These are phyloP conservation scores for Populus davidiana DNA, from an alignment of 345 rosid genomes.

Conservation along the genomic window DNA sequence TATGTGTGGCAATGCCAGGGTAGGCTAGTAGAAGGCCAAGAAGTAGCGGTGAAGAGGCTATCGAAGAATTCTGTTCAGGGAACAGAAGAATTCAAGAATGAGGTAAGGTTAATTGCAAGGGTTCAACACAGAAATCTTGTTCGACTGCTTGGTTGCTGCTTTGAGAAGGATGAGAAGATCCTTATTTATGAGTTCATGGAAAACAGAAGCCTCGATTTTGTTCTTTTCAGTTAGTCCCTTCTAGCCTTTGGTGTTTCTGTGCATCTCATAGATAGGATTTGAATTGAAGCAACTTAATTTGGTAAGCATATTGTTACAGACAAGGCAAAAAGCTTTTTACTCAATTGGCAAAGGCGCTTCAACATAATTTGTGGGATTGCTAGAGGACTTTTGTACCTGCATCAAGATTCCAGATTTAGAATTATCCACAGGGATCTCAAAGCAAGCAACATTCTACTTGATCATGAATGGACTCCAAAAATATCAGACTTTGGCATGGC, in stretches of 20 bases:
- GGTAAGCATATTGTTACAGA: slow-evolving; percentile 29
- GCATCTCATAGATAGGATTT: not conserved
- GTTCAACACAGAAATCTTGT: slow-evolving; percentile 84
- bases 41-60: slow-evolving; percentile 76
- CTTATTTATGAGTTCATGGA: slow-evolving; percentile 87
- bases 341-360: slow-evolving; percentile 65
- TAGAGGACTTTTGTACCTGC: slow-evolving; percentile 75
- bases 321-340: slow-evolving; percentile 33
- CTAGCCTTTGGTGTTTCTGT: not conserved
- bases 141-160: slow-evolving; percentile 63
- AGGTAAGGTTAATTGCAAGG: slow-evolving; percentile 71
- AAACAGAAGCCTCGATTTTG: slow-evolving; percentile 63
- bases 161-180: slow-evolving; percentile 66
- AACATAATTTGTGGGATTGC: slow-evolving; percentile 64
- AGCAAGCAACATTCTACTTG: slow-evolving; percentile 75
- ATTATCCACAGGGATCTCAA: slow-evolving; percentile 81
- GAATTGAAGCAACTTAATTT: not conserved
- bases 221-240: slow-evolving; percentile 56
- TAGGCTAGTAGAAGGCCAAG: slow-evolving; percentile 52
- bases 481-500: slow-evolving; percentile 94
- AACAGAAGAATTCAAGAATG: slow-evolving; percentile 76
- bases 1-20: slow-evolving; percentile 38
- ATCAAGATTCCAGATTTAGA: slow-evolving; percentile 75
- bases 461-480: slow-evolving; percentile 59
- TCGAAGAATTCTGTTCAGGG: slow-evolving; percentile 72